Percentiles rank a stretch among this genome's conserved stretches.
These are phyloP conservation scores for Ustilago bromivora DNA, from an alignment of 1,284 basidiomycete genomes.

Conservation along the genomic window DNA sequence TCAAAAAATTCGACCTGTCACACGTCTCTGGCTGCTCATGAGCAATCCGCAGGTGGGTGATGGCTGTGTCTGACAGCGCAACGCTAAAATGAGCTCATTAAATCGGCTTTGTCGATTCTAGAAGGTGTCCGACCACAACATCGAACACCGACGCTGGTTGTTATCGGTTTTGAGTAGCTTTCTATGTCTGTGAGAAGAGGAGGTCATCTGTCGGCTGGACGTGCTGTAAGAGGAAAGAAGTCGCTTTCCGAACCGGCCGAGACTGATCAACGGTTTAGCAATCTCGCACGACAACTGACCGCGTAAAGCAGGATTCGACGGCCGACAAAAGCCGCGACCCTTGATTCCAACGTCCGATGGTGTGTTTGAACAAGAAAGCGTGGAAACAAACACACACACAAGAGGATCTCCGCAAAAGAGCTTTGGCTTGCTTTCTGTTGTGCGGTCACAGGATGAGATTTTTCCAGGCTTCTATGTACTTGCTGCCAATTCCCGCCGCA, in stretches of 20 bases:
- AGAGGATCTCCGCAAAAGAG: neutral
- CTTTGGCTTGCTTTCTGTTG: neutral
- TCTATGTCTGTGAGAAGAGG: too few species aligned
- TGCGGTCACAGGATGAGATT: neutral
- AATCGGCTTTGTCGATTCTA: neutral
- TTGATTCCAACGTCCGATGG: neutral
- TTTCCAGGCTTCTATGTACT: neutral
- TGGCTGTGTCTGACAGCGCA: neutral
- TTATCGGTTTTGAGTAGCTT: neutral
- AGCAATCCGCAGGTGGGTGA: neutral
- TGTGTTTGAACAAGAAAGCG: too few species aligned
- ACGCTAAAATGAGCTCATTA: neutral
- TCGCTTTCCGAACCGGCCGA: slow-evolving; percentile 24
- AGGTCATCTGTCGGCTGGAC: too few species aligned
- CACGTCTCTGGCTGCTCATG: slow-evolving; percentile 19
- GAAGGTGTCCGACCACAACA: neutral
- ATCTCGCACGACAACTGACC: slow-evolving; percentile 21
- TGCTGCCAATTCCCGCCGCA: neutral
- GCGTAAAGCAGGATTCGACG: slow-evolving; percentile 15
- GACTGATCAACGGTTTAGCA: neutral
- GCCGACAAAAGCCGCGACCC: slow-evolving; percentile 46
- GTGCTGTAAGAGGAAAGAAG: neutral
- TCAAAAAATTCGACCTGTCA: slow-evolving; percentile 34
- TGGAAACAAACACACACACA: neutral
- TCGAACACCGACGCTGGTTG: neutral